Evolutionary conservation across 225 moss, liverwort and hornwort genomes (phyloP), one percentile per base, ranked within the genome.

Genomic region (Sphagnum tenellum): DNA sequence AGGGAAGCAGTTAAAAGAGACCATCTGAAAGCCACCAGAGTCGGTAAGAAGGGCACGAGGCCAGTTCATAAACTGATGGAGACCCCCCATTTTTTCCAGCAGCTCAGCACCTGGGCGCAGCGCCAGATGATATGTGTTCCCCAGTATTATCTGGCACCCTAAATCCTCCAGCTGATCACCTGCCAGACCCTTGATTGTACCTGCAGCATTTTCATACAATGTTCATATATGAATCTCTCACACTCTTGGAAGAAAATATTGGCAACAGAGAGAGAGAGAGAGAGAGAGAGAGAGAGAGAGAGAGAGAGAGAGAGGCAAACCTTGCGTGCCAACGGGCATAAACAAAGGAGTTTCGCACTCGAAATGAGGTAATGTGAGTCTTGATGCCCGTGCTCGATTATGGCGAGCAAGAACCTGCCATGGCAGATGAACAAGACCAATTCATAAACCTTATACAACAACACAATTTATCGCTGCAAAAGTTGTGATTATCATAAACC

Each of bases 281-380:
- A n/a, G 49, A 44, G 13, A 65, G 50, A 55, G 49, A 64, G 67
- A 73, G 5, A 62, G 44, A 4, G 45, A 47, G 61, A 44, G 8
- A 49, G 65, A n/a, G 49, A 44, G 13, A 65, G 50, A 55, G 49
- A 64, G 67, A 73, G 5, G 12, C 64, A 56, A 64, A 94, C 94
- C 90, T 88, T 96, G 88, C 5, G 95, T 96, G 72, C 95, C 95
- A 51, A 96, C 92, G 57, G 92, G 95, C 95, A 96, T 96, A 59
- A 90, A 96, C 70, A 96, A 75, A 7, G 92, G 95, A 12, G 95
- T 96, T n/a, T 88, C 82, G 57, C 82, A 84, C 63, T 76, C 92
- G 72, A 81, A 81, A 85, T 96, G 95, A 8, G 95, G 95, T 47
- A 96, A 73, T 50, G 85, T 89, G 45, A 96, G 92, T 56, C 81